Evolutionary conservation across 108 stramenopile genomes (phyloP).

Genomic region (Stephanodiscus triporus): DNA sequence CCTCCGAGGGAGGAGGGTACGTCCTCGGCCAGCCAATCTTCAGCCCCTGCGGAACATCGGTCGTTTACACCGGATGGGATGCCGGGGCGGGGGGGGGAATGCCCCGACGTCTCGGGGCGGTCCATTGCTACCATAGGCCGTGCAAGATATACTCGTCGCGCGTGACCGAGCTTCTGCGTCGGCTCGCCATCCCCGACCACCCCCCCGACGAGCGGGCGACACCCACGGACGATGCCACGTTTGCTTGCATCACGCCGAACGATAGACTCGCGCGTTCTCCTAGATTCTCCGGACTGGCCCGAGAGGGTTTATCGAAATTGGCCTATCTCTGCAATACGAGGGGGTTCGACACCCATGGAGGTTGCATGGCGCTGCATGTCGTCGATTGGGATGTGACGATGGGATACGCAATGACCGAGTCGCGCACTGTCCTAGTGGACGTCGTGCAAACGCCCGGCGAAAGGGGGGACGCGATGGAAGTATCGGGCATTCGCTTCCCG

Average conservation of each 20-base stretch:
- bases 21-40: slow-evolving; percentile 67
- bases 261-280: slow-evolving; percentile 69
- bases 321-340: slow-evolving; percentile 57
- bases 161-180: slow-evolving; percentile 44
- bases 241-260: slow-evolving; percentile 52
- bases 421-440: slow-evolving; percentile 35
- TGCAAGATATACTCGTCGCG: slow-evolving; percentile 69
- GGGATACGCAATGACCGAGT: slow-evolving; percentile 22
- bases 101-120: slow-evolving; percentile 74
- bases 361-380: slow-evolving; percentile 62
- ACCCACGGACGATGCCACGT: slow-evolving; percentile 17
- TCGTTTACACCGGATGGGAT: slow-evolving; percentile 84
- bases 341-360: slow-evolving; percentile 76
- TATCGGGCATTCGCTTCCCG: slow-evolving; percentile 66
- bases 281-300: slow-evolving; percentile 46
- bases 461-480: slow-evolving; percentile 15
- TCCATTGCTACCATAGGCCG: slow-evolving; percentile 74
- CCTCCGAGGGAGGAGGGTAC: slow-evolving; percentile 36
- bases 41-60: slow-evolving; percentile 50
- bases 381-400: slow-evolving; percentile 41
- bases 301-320: slow-evolving; percentile 40
- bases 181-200: too few species aligned
- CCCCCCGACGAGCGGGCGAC: slow-evolving; percentile 6
- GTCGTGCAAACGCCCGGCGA: slow-evolving; percentile 42
- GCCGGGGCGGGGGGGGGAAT: slow-evolving; percentile 65